These are phyloP conservation scores for Penicillium goetzii DNA, from an alignment of 495 filamentous ascomycete species.

Conservation along the genomic window DNA sequence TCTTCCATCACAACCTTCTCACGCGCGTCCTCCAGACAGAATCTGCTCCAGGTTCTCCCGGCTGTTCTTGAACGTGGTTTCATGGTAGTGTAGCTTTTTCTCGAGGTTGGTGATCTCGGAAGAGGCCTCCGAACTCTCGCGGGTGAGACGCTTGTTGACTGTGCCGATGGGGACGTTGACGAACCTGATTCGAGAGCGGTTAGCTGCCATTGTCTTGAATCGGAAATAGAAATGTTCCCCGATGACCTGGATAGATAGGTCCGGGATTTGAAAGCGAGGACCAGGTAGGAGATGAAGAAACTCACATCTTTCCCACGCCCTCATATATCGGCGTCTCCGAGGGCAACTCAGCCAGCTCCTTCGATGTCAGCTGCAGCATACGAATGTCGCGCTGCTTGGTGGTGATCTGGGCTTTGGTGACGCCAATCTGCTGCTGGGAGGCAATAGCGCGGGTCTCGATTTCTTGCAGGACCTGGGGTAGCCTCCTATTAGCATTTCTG, in stretches of 20 bases:
- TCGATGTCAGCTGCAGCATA: slow-evolving; percentile 84
- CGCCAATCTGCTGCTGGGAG: slow-evolving; percentile 88
- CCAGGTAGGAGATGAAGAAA: background rate
- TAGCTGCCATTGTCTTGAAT: background rate
- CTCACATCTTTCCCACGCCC: slow-evolving; percentile 95
- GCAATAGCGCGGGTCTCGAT: slow-evolving; percentile 86
- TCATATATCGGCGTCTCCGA: slow-evolving; percentile 84
- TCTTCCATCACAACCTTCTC: slow-evolving; percentile 14
- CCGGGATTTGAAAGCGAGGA: background rate
- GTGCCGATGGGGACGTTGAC: slow-evolving; percentile 71
- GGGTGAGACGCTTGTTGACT: slow-evolving; percentile 74
- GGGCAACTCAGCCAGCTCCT: slow-evolving; percentile 78
- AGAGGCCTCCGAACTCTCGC: slow-evolving; percentile 75
- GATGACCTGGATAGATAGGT: too few species aligned
- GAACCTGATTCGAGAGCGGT: slow-evolving; percentile 66
- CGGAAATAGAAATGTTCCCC: slow-evolving; percentile 8
- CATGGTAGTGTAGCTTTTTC: slow-evolving; percentile 91
- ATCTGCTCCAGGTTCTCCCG: slow-evolving; percentile 87
- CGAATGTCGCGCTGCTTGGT: slow-evolving; percentile 87
- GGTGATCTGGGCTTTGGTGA: slow-evolving; percentile 83
- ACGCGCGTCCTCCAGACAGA: slow-evolving; percentile 54
- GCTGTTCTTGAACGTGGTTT: slow-evolving; percentile 93
- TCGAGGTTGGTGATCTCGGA: slow-evolving; percentile 76
- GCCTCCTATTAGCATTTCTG: slow-evolving; percentile 17
- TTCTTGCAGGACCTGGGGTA: slow-evolving; percentile 79